Conservation (phyloP, 495 filamentous ascomycete genomes). For the Tetracladium marchalianum region DNA sequence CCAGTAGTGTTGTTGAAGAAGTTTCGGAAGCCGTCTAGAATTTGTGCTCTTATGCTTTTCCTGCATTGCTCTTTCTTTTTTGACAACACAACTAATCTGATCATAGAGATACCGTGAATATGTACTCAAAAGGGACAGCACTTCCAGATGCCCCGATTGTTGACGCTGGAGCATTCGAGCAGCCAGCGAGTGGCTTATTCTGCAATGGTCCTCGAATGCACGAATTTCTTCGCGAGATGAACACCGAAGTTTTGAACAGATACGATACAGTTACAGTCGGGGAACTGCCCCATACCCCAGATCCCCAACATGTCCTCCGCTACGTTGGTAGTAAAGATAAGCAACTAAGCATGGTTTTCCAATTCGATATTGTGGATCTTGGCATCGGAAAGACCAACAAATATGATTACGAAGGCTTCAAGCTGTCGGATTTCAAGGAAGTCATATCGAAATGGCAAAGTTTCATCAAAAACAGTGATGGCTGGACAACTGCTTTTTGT, state of each 20-base stretch:
- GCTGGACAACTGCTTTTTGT: constrained; percentile 63
- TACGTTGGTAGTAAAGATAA: constrained; percentile 46
- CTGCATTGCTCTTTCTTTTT: neutral
- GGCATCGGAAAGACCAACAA: constrained; percentile 45
- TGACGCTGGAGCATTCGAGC: constrained; percentile 25
- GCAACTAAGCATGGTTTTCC: constrained; percentile 69
- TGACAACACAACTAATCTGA: neutral
- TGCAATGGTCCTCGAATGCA: constrained; percentile 50
- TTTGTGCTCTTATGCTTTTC: neutral
- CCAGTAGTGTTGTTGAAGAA: no score
- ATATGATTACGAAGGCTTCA: constrained; percentile 36
- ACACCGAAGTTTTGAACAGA: constrained; percentile 44
- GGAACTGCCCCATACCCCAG: constrained; percentile 56
- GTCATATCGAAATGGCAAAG: constrained; percentile 55
- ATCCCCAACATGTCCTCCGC: constrained; percentile 46
- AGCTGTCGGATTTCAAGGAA: constrained; percentile 45
- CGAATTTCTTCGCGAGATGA: constrained; percentile 50
- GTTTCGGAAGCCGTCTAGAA: no score
- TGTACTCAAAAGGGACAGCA: constrained; percentile 48
- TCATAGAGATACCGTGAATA: constrained; percentile 15
- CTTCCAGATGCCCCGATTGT: constrained; percentile 53
- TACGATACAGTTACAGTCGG: constrained; percentile 64
- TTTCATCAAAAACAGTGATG: constrained; percentile 58
- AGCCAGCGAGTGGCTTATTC: constrained; percentile 34
- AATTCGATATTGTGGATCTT: constrained; percentile 57